Evolutionary conservation across 371 early-diverging fungal species (phyloP), one percentile per base, ranked within the genome.

Genomic region (Lichtheimia hyalospora): DNA sequence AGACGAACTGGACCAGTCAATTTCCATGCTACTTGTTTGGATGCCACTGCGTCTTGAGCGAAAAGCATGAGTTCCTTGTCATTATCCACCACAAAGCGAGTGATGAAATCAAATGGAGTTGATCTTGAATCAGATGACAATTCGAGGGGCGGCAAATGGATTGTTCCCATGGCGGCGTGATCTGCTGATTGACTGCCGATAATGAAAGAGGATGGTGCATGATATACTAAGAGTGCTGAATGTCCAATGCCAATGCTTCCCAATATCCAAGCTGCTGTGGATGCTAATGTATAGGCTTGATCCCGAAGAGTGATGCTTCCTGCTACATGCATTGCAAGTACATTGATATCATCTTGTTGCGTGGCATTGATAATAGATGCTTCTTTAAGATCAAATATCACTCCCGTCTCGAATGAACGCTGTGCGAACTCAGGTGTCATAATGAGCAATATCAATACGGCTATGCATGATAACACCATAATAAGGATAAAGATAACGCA

Each of bases 371-470:
- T 51, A 52, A 75, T 75, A 0, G 72, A 67, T 10, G 78, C 74
- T 54, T 71, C 62, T 27, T 72, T 53, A 49, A 77, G 72, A 5
- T 53, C 46, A 18, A 77, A 66, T 25, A 55, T 54, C 16, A 73
- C 69, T 14, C 67, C 70, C 5, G 71, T 62, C 48, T 73, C 57
- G 2, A 77, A 64, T 4, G 73, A 63, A 27, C 76, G 68, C 21
- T 81, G 76, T 1, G 78, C 81, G 63, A 74, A 77, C 15, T 68
- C 70, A n/a, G 81, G 81, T 3, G 74, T 73, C 58, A 75, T 42
- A 49, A 74, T 54, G 12, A 80, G 21, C 4, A 75, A n/a, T 3
- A 64, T 15, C 5, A 68, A 3, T 1, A 58, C 52, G 1, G 52
- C 54, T 3, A 64, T 12, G 28, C 60, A 57, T 6, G 58, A 58